Conservation (phyloP, 208 protist species). For the Leishmania martiniquensis region DNA sequence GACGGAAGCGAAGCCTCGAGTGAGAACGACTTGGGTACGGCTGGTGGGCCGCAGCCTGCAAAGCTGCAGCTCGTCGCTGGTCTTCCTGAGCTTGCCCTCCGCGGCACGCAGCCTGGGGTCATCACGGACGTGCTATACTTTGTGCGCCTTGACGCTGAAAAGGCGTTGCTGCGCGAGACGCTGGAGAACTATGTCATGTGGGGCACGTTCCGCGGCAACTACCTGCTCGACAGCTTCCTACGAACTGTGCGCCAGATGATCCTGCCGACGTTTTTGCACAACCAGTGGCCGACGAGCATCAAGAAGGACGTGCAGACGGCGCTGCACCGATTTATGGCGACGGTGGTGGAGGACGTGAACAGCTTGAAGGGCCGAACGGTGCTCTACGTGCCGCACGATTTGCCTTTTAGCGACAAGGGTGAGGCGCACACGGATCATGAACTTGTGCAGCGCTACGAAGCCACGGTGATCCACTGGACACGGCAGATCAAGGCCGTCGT, state of each 20-base stretch:
- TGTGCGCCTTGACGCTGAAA: conserved; percentile 75
- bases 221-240: conserved; percentile 90
- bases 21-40: not conserved
- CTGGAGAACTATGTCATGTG: conserved; percentile 87
- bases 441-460: conserved; percentile 97
- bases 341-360: conserved; percentile 95
- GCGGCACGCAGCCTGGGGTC: conserved; percentile 39
- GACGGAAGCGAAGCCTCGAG: not conserved
- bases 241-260: conserved; percentile 82
- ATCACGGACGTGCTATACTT: conserved; percentile 76
- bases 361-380: conserved; percentile 95
- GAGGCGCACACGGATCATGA: conserved; percentile 92
- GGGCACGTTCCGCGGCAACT: conserved; percentile 61
- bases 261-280: conserved; percentile 84
- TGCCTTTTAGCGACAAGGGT: conserved; percentile 40
- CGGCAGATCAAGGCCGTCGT: conserved; percentile 98
- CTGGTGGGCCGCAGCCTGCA: not conserved
- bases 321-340: conserved; percentile 98
- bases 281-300: conserved; percentile 96
- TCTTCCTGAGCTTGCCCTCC: conserved; percentile 35
- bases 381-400: conserved; percentile 97
- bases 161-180: conserved; percentile 85
- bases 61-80: conserved; percentile 43
- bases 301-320: conserved; percentile 95
- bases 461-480: conserved; percentile 98